Conservation (phyloP, 306 rosid species). For the Dalbergia oliveri region DNA sequence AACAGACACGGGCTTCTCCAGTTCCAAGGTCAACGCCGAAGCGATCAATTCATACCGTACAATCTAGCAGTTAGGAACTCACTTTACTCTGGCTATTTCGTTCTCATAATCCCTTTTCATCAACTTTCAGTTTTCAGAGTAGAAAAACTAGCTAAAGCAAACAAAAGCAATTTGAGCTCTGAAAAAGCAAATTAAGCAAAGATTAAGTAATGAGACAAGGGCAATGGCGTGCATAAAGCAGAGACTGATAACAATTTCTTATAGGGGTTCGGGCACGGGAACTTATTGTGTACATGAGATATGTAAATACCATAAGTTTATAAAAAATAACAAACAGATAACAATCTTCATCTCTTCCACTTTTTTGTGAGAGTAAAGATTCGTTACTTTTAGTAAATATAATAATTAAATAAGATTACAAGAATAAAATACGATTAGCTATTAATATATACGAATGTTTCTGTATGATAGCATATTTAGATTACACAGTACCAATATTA, state of each 20-base stretch:
- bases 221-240: constrained; percentile 20
- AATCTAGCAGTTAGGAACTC: not conserved
- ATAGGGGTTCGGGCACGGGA: too few species aligned
- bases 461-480: too few species aligned
- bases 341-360: too few species aligned
- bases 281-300: too few species aligned
- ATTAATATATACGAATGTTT: too few species aligned
- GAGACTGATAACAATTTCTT: constrained; percentile 12
- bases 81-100: constrained; percentile 43
- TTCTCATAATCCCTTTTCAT: constrained; percentile 46
- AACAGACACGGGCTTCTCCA: constrained; percentile 44
- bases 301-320: too few species aligned
- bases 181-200: not conserved
- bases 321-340: too few species aligned
- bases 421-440: too few species aligned
- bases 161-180: constrained; percentile 7
- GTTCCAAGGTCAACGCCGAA: constrained; percentile 63
- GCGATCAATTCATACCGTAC: not conserved
- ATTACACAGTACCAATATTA: too few species aligned
- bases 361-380: too few species aligned
- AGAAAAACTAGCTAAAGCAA: not conserved
- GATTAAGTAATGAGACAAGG: not conserved
- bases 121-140: constrained; percentile 12
- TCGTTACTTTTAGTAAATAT: too few species aligned
- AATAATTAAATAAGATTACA: too few species aligned